Evolutionary conservation across 1,139 yeast genomes (phyloP).

Genomic region (Debaryomyces sp.): DNA sequence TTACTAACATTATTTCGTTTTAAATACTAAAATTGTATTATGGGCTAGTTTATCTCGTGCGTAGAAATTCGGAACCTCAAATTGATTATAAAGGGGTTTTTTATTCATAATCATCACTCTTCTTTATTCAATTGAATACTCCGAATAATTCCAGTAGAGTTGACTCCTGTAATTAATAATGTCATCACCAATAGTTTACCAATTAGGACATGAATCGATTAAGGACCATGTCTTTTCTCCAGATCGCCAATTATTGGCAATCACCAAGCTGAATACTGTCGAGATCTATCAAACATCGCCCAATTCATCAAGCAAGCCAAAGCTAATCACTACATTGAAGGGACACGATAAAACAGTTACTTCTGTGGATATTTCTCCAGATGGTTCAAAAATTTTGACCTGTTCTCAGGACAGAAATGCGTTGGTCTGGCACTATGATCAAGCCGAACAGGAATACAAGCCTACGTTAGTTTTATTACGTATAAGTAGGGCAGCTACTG

Average conservation of each 20-base stretch:
- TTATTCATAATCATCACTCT: background rate
- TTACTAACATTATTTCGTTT: background rate
- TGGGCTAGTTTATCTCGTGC: background rate
- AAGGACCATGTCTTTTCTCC: conserved; percentile 88
- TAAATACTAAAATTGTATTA: background rate
- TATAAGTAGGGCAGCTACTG: conserved; percentile 92
- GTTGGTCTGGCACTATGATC: conserved; percentile 84
- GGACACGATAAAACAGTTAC: conserved; percentile 97
- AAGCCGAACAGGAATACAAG: conserved; percentile 54
- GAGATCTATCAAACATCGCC: conserved; percentile 67
- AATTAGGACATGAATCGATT: conserved; percentile 81
- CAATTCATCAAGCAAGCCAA: conserved; percentile 38
- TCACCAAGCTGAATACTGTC: conserved; percentile 76
- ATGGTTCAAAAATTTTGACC: conserved; percentile 84
- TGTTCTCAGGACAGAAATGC: conserved; percentile 99
- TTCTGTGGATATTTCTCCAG: conserved; percentile 87
- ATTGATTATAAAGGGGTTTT: background rate
- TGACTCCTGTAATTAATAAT: conserved; percentile 31
- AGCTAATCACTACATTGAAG: conserved; percentile 60
- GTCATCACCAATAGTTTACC: conserved; percentile 47
- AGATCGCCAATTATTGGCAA: conserved; percentile 70
- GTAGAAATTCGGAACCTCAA: background rate
- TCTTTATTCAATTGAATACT: conserved; percentile 2
- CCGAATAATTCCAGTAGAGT: conserved; percentile 31
- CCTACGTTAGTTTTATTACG: conserved; percentile 92